Base-by-base conservation (phyloP, 805 yeast species). In the Kockiozyma suomiensis region DNA sequence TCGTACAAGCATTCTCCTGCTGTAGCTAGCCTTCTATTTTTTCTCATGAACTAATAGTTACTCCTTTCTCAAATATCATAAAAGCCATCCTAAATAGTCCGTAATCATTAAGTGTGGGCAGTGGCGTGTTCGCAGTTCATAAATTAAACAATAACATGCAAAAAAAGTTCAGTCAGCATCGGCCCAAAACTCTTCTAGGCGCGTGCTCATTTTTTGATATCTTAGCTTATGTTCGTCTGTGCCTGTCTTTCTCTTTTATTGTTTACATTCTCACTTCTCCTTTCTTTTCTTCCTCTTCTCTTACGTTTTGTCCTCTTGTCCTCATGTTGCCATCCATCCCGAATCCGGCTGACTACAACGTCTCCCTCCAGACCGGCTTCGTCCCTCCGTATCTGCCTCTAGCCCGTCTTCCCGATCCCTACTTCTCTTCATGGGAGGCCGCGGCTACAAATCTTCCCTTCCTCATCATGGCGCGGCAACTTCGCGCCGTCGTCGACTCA, bases 391-490 rank as follows among this genome's bases (percentile, higher is more conserved):
- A 78, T 50, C 72, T 81, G 26, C 97, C 97, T 0, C 75, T 88
- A 12, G 76, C 75, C 23, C 71, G 76, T 40, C 78, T 92, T 38
- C 84, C 90, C 0, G 81, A 81, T 49, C 75, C 74, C 2, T 89
- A 87, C 70, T 89, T 81, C 70, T 74, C 76, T 48, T 86, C 88
- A 3, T 92, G 98, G 98, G 97, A 92, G 70, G 69, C 70, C 15
- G 69, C 89, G 21, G 91, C 80, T 5, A 74, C 73, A 17, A 83
- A 83, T 50, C 78, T 93, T 42, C 96, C 97, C 3, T 83, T 93
- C 0, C 75, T 92, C 57, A 78, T 91, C 32, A 77, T 88, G 62
- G 82, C 94, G 2, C 81, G 81, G 61, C 75, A 83, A 57, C 74
- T 91, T 25, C 77, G 97, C 58, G 45, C 63, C 1, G 73, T 81